Evolutionary conservation across 2,329 filamentous ascomycete species (phyloP).

Genomic region (Alternaria sp.): DNA sequence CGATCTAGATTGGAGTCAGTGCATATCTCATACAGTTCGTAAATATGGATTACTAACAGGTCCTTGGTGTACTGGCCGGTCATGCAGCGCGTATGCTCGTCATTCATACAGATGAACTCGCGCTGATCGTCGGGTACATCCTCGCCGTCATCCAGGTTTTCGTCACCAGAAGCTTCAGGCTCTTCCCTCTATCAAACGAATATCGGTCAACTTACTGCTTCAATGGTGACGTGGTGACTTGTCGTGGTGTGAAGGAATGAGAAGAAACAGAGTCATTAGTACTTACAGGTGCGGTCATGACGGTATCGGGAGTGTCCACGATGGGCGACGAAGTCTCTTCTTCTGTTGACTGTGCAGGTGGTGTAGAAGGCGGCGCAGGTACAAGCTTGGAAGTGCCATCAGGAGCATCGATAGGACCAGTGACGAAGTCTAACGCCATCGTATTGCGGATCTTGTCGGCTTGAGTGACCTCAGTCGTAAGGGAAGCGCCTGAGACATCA

Average conservation of each 20-base stretch:
- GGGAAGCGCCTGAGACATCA: not conserved
- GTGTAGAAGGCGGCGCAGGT: constrained; percentile 15
- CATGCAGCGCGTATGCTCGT: constrained; percentile 39
- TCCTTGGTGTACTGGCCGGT: constrained; percentile 47
- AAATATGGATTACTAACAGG: constrained; percentile 5
- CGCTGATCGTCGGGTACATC: constrained; percentile 25
- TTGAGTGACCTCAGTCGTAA: constrained; percentile 9
- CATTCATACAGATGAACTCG: constrained; percentile 46
- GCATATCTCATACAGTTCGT: not conserved
- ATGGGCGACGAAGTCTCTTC: not conserved
- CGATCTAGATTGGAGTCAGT: constrained; percentile 12
- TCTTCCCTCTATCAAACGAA: not conserved
- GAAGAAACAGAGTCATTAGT: not conserved
- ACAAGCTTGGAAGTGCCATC: constrained; percentile 1
- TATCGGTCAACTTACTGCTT: not conserved
- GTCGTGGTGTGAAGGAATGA: not conserved
- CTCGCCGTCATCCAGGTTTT: constrained; percentile 5
- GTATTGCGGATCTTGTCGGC: constrained; percentile 24
- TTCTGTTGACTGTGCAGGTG: constrained; percentile 1
- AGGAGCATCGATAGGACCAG: not conserved
- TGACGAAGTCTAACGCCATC: constrained; percentile 40
- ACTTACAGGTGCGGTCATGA: constrained; percentile 9
- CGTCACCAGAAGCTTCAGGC: constrained; percentile 5
- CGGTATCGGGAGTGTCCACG: constrained; percentile 12
- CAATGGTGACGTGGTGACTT: not conserved